Evolutionary conservation across 352 stramenopile species (phyloP).

Genomic region (Pythium rhizo-oryzae): DNA sequence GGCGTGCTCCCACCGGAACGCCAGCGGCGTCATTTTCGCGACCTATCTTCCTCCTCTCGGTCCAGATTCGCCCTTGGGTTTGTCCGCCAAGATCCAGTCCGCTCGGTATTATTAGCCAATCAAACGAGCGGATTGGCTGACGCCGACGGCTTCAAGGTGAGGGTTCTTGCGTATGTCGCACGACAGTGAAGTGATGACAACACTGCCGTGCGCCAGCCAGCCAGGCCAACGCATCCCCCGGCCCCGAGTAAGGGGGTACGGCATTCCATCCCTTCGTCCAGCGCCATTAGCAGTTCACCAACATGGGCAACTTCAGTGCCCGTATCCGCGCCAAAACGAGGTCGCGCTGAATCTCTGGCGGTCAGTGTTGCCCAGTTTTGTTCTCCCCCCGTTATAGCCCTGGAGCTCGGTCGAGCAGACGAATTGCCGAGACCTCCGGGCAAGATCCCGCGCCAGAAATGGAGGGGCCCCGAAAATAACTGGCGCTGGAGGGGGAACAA

Average conservation of each 20-base stretch:
- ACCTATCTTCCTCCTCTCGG: neutral
- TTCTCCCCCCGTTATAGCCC: slow-evolving; percentile 8
- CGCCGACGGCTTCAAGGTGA: slow-evolving; percentile 6
- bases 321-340: no score
- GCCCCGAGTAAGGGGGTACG: no score
- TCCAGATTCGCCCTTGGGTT: neutral
- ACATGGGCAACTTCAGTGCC: no score
- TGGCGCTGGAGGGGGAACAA: neutral
- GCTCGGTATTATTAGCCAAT: neutral
- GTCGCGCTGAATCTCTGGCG: neutral
- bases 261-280: no score
- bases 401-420: no score
- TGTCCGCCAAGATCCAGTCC: neutral
- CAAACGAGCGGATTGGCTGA: neutral
- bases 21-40: slow-evolving; percentile 42
- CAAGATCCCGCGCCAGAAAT: neutral
- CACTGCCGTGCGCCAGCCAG: neutral
- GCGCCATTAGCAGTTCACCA: no score
- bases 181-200: slow-evolving; percentile 3
- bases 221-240: neutral
- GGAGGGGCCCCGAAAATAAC: slow-evolving; percentile 27
- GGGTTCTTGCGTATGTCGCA: slow-evolving; percentile 11
- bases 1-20: slow-evolving; percentile 69
- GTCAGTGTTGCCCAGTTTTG: neutral
- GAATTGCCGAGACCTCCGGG: slow-evolving; percentile 14